Evolutionary conservation across 2,329 filamentous ascomycete genomes (phyloP), one percentile per base, ranked within the genome.

Genomic region (Aureobasidium mangrovei): DNA sequence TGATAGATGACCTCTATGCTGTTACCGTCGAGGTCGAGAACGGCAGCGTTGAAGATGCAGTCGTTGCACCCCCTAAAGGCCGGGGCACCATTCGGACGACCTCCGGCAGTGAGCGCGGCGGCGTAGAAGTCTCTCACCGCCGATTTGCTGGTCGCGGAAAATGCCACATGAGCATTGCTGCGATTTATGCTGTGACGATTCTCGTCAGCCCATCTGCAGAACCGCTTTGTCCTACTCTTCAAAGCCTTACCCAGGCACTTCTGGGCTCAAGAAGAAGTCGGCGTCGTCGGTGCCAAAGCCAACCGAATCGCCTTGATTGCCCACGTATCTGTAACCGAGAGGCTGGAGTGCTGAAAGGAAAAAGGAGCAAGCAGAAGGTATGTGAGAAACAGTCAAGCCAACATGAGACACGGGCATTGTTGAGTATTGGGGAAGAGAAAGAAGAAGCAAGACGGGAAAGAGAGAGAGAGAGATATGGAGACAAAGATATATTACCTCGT

Each of bases 1-100:
- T 75, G 74, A 66, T 82, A 86, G 47, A 91, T 81, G 31, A 88
- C 85, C 65, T 93, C 87, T 65, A 95, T 83, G 61, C 80, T 86
- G 72, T 95, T 94, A 48, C 87, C 87, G 71, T 95, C 88, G 53
- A 88, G 78, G 69, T 95, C 89, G 57, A 82, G 78, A 39, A 89
- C 72, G 5, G 80, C 79, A 45, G 81, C 80, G 58, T 81, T 83
- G 70, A 83, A 76, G 72, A 81, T 74, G 69, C 79, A 71, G 63
- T 74, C 72, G 3, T 77, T 72, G 18, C 73, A 69, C 64, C 78
- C 77, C 55, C 80, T 73, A 64, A 72, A 63, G 62, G 74, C 73
- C 61, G 78, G 80, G 45, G 80, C 73, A 33, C 78, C 78, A 62
- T 81, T 79, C 27, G 80, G 76, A 57, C 74, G 74, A 18, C 76